These are phyloP conservation scores for Mrakia hoshinonis DNA, from an alignment of 768 basidiomycete species.

Conservation along the genomic window DNA sequence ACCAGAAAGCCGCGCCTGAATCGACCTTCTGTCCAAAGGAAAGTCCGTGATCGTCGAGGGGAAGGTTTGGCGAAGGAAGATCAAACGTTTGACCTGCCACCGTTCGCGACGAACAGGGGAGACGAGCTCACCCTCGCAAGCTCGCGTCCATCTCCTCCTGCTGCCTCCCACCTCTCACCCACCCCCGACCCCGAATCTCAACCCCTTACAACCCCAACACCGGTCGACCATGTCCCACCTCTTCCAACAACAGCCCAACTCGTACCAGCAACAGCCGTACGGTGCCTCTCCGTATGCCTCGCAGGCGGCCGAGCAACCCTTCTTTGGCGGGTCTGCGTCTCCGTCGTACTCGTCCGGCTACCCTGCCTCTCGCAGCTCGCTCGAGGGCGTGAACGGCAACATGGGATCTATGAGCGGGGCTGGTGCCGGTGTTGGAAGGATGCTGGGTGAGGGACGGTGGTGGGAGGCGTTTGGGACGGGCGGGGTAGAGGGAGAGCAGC, in stretches of 20 bases:
- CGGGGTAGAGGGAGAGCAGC: constrained; percentile 90
- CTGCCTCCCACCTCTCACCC: background rate
- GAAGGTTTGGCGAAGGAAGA: no score
- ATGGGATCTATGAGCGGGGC: constrained; percentile 24
- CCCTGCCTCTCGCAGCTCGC: background rate
- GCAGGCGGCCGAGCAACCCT: background rate
- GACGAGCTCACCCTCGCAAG: background rate
- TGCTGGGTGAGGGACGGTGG: constrained; percentile 56
- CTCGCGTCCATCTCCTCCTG: background rate
- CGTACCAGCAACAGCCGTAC: background rate
- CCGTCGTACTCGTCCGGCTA: background rate
- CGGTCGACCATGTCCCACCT: constrained; percentile 8
- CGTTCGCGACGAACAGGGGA: no score
- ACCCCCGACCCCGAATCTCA: background rate
- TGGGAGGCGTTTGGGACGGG: constrained; percentile 95
- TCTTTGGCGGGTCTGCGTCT: constrained; percentile 8
- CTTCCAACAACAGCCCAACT: background rate
- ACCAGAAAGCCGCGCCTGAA: no score
- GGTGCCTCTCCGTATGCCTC: background rate
- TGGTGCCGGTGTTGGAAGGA: constrained; percentile 1
- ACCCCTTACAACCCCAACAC: background rate
- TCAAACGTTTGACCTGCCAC: no score
- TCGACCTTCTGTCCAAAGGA: no score
- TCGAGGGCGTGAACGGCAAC: constrained; percentile 13
- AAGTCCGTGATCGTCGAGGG: no score